Conservation (phyloP, 768 basidiomycete genomes). For the Podaxis sp. region DNA sequence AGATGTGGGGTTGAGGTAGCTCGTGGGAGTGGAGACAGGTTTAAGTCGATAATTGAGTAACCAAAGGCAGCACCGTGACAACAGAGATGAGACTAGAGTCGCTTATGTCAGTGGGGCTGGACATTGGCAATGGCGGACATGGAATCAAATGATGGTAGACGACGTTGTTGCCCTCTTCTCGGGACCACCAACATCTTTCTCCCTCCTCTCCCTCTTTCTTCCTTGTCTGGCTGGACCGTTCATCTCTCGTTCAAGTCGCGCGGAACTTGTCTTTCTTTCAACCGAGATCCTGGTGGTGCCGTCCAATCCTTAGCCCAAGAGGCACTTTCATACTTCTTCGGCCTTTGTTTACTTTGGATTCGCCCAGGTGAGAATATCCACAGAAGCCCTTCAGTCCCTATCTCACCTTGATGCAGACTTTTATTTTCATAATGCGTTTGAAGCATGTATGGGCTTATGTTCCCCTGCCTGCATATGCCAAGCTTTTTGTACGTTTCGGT, state of each 20-base stretch:
- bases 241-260: conserved; percentile 11
- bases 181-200: conserved; percentile 13
- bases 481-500: conserved; percentile 36
- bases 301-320: background rate
- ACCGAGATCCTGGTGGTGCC: conserved; percentile 2
- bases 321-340: background rate
- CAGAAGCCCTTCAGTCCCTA: background rate
- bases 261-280: background rate
- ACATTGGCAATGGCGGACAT: background rate
- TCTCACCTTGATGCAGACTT: background rate
- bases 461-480: conserved; percentile 22
- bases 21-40: background rate
- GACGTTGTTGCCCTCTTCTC: conserved; percentile 7
- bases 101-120: conserved; percentile 2
- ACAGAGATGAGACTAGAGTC: conserved; percentile 10
- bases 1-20: conserved; percentile 4
- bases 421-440: conserved; percentile 16
- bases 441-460: conserved; percentile 28
- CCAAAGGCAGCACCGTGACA: conserved; percentile 1
- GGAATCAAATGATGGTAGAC: conserved; percentile 1
- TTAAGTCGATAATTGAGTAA: background rate
- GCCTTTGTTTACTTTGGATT: background rate
- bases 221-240: conserved; percentile 17
- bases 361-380: background rate
- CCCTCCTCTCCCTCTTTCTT: conserved; percentile 14